Percentiles rank a stretch among this genome's conserved stretches.
These are phyloP conservation scores for Kitagawia praeruptora DNA, from an alignment of 129 eudicot species.

Conservation along the genomic window DNA sequence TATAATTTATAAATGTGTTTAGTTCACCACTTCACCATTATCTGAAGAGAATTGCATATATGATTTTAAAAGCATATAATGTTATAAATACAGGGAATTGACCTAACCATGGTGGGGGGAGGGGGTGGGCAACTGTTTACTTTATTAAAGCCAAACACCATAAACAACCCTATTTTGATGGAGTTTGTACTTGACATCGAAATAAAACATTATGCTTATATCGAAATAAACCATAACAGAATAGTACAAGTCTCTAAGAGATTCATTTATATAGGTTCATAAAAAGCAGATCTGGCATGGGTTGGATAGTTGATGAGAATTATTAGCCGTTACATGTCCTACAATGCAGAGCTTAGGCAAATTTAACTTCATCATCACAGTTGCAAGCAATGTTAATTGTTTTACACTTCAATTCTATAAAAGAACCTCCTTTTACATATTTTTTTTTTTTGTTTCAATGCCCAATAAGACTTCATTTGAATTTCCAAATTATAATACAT, in stretches of 20 bases:
- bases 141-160: background rate
- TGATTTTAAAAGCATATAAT: background rate
- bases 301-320: background rate
- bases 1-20: background rate
- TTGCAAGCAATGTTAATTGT: background rate
- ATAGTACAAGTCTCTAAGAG: background rate
- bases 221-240: background rate
- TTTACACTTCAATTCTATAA: background rate
- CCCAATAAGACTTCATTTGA: no score
- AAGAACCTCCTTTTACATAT: background rate
- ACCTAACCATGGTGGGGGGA: background rate
- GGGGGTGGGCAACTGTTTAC: background rate
- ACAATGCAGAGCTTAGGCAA: background rate
- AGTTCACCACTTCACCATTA: background rate
- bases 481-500: background rate
- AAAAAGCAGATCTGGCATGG: background rate
- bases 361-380: background rate
- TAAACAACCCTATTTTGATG: background rate
- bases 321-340: background rate
- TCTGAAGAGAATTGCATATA: background rate
- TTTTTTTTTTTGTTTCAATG: background rate
- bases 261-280: background rate
- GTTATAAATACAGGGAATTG: background rate
- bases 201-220: no score
- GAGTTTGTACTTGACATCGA: background rate